Conservation (phyloP, 805 yeast species). For the Lipomyces mesembrius region DNA sequence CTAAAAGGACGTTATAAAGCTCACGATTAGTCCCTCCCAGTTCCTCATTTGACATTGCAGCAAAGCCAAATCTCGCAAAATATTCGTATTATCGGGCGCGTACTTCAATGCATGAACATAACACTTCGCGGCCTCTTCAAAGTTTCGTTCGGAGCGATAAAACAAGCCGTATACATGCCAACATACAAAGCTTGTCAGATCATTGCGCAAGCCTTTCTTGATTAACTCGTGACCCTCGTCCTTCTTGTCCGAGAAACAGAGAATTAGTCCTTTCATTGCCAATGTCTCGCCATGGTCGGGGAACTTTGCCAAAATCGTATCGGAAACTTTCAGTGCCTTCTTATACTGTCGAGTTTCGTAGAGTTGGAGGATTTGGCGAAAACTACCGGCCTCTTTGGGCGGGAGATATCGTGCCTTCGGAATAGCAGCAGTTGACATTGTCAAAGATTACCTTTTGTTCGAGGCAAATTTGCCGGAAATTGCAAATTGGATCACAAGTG, state of each 20-base stretch:
- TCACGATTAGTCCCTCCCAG: conserved; percentile 58
- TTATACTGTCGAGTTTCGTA: conserved; percentile 88
- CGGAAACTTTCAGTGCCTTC: conserved; percentile 78
- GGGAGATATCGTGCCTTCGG: conserved; percentile 44
- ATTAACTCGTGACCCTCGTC: conserved; percentile 68
- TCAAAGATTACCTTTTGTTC: not conserved
- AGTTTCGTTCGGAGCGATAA: conserved; percentile 70
- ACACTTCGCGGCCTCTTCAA: conserved; percentile 77
- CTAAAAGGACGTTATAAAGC: conserved; percentile 7
- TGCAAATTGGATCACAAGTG: not conserved
- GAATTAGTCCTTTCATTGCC: conserved; percentile 80
- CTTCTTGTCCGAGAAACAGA: conserved; percentile 60
- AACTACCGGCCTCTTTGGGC: conserved; percentile 72
- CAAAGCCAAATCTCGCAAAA: conserved; percentile 79
- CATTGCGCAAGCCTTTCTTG: conserved; percentile 62
- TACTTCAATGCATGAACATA: conserved; percentile 73
- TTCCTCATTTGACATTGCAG: conserved; percentile 82
- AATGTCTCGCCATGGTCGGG: conserved; percentile 77
- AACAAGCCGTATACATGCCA: conserved; percentile 87
- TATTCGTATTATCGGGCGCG: conserved; percentile 77
- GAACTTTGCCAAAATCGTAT: conserved; percentile 73
- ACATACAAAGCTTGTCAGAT: conserved; percentile 67
- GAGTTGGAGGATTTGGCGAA: conserved; percentile 78
- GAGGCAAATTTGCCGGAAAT: not conserved
- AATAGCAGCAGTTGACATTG: conserved; percentile 23